Evolutionary conservation across 2,329 filamentous ascomycete species (phyloP), one percentile per base, ranked within the genome.

Genomic region (Trichoderma breve): DNA sequence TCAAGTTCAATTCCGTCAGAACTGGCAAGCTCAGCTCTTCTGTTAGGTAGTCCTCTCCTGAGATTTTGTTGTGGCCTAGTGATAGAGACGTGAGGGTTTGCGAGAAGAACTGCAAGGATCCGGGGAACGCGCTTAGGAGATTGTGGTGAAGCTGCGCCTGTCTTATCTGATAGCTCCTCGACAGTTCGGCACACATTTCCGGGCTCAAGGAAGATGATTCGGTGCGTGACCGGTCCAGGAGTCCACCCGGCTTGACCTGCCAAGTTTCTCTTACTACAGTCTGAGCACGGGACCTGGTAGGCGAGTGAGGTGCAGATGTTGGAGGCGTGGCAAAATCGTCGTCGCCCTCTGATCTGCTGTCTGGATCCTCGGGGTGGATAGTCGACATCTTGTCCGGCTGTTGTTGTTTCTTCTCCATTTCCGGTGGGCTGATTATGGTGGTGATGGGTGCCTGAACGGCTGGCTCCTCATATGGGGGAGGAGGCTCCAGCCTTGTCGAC

Each of bases 141-240:
- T 98, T 98, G 78, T 93, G 90, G 70, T 95, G 91, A 51, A 98
- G 84, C 73, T 91, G 89, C 1, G 96, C 80, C 58, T 89, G 85
- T 51, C 79, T 85, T 71, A 87, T 84, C 55, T 79, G 86, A 78
- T 86, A 88, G 73, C 77, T 85, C 4, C 83, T 83, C 1, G 88
- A 87, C 30, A 89, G 82, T 78, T 83, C 86, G 71, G 86, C 90
- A 78, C 83, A 88, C 21, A 87, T 82, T 2, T 88, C 85, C 0
- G 88, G 86, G 70, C 90, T 86, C 28, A 91, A 82, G 6, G 87
- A 87, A 7, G 88, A 86, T 3, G 87, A 89, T 72, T 90, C 85
- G 0, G 91, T 91, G 57, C 88, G 88, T 2, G 92, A 92, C 67
- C 91, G 86, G 77, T 95, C 93, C 24, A 95, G 84, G 11, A 93